Evolutionary conservation across 2,329 filamentous ascomycete species (phyloP).

Genomic region (Nemania sp.): DNA sequence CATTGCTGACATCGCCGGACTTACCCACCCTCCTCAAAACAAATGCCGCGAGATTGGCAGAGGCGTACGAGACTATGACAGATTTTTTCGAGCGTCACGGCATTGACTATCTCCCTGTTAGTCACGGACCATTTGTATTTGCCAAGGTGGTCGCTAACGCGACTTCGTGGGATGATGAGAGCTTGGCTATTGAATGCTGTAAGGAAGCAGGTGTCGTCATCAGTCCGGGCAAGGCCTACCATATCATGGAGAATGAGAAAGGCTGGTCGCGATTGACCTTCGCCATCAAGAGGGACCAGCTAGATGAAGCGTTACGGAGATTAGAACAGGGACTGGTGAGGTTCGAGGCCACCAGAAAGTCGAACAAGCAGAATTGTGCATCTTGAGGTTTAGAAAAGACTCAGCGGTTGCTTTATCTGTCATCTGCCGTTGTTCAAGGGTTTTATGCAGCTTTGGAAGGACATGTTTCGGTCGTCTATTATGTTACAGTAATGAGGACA

Average conservation of each 20-base stretch:
- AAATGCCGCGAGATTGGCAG: slow-evolving; percentile 17
- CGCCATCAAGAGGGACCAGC: not conserved
- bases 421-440: not conserved
- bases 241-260: slow-evolving; percentile 26
- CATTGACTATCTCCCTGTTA: slow-evolving; percentile 19
- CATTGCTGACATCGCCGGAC: slow-evolving; percentile 20
- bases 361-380: not conserved
- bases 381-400: not conserved
- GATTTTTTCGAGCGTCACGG: not conserved
- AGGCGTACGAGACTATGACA: slow-evolving; percentile 17
- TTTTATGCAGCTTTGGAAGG: not conserved
- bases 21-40: slow-evolving; percentile 9
- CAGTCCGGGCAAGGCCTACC: slow-evolving; percentile 20
- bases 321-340: not conserved
- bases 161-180: slow-evolving; percentile 25
- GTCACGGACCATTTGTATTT: slow-evolving; percentile 17
- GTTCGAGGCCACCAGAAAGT: not conserved
- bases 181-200: not conserved
- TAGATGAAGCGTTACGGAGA: slow-evolving; percentile 14
- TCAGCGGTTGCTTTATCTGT: not conserved
- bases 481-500: not conserved
- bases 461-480: not conserved
- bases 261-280: slow-evolving; percentile 34
- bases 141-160: slow-evolving; percentile 8
- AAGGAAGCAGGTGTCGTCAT: slow-evolving; percentile 52